Evolutionary conservation across 2,329 filamentous ascomycete genomes (phyloP).

Genomic region (Xylariaceae sp.): DNA sequence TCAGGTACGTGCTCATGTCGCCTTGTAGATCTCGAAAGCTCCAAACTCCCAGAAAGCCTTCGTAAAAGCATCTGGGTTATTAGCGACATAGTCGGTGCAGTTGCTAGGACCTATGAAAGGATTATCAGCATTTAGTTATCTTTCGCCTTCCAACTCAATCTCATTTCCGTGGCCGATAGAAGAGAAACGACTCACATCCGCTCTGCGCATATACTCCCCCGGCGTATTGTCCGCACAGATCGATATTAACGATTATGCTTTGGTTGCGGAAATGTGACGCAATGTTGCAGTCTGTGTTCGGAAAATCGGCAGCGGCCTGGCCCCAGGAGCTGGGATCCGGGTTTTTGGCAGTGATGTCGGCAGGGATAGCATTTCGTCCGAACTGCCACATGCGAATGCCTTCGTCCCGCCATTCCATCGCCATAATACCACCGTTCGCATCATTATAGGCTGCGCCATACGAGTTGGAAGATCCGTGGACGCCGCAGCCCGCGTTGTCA

Average conservation of each 20-base stretch:
- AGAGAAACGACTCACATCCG: constrained; percentile 52
- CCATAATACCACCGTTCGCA: constrained; percentile 63
- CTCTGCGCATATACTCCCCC: constrained; percentile 54
- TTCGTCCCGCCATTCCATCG: constrained; percentile 64
- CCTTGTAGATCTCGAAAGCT: constrained; percentile 62
- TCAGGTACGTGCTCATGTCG: constrained; percentile 30
- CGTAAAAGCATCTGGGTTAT: constrained; percentile 59
- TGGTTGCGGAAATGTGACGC: constrained; percentile 66
- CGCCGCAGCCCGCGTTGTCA: constrained; percentile 63
- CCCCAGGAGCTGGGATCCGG: constrained; percentile 70
- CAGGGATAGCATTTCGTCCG: constrained; percentile 52
- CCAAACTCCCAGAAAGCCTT: constrained; percentile 71
- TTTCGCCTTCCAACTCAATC: not conserved
- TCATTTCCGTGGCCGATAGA: not conserved
- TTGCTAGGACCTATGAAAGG: constrained; percentile 53
- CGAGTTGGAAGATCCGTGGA: constrained; percentile 49
- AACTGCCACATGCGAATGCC: constrained; percentile 71
- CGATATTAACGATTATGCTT: constrained; percentile 70
- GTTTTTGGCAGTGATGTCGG: constrained; percentile 54
- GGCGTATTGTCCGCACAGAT: constrained; percentile 65
- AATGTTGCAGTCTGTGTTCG: constrained; percentile 66
- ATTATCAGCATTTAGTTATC: constrained; percentile 26
- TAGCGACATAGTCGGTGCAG: constrained; percentile 63
- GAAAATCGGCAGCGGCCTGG: constrained; percentile 67
- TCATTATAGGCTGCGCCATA: constrained; percentile 61